Evolutionary conservation across 805 yeast species (phyloP), one percentile per base, ranked within the genome.

Genomic region (Helenozyma rhizophorensis): DNA sequence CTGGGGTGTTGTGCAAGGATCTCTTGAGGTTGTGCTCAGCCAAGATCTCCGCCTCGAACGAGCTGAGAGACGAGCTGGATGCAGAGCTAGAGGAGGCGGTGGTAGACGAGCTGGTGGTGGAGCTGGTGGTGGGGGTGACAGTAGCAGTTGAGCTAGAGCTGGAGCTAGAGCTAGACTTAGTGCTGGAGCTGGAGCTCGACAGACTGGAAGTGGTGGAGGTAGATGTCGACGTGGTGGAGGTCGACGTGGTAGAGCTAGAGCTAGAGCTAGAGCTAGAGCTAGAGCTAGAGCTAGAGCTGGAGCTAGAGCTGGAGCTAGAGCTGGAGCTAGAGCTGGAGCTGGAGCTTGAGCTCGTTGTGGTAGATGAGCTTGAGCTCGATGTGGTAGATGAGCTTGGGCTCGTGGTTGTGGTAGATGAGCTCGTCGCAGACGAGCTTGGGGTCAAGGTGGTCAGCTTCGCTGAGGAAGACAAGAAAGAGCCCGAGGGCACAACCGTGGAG

Each of bases 11-110:
- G 52, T 65, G 43, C 55, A 60, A 33, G 53, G 68, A 57, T 33
- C 69, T 58, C 48, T 58, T 54, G 6, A 10, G 40, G 45, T 65
- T 65, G 50, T 65, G 70, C 21, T 51, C 65, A 13, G 25, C 39
- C 36, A 66, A 54, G 27, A 65, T 62, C 6, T 42, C 60, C 14
- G 49, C 25, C 37, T 59, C 53, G 32, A 59, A 60, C 14, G 38
- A 21, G 29, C 28, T 30, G 23, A 45, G 42, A 7, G 43, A 23
- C 15, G 35, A 18, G 5, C 38, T 28, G 16, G 24, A 12, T 14
- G 35, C 16, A 7, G 36, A 12, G 26, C 31, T 12, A 4, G 40
- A 14, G 2, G 42, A 12, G 13, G 37, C n/a, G 2, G 30, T 8
- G 6, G 41, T 10, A 7, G 37, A 21, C n/a, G 36, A 3, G 3